Base-by-base conservation (phyloP, 192 early-diverging fungal genomes). In the Chytriomyces sp. region DNA sequence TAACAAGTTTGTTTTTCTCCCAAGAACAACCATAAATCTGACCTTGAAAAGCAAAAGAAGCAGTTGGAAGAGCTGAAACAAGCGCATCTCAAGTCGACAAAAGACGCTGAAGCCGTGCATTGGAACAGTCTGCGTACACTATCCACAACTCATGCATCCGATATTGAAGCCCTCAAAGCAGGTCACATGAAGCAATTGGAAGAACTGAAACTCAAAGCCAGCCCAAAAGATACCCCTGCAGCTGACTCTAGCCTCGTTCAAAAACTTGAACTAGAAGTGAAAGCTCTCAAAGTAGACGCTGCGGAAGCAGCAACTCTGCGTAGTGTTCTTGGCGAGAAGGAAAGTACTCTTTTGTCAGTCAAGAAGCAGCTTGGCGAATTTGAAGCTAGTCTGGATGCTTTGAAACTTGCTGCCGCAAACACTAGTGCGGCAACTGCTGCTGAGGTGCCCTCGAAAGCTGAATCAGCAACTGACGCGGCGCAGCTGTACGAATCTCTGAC, bases 121-220 rank as follows among this genome's bases (percentile, higher is more conserved):
- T 57, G 53, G 53, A 57, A 57, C 20, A 57, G 53, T 5, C 13
- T 57, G 13, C 53, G 53, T 57, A 20, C 53, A 3, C 20, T 57
- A 20, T n/a, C 13, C 53, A 57, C 16, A 13, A 35, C 63, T 24
- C 63, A 64, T 24, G 11, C 63, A 28, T 18, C 63, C 28, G 63
- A n/a, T 64, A 23, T 64, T 18, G 63, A 64, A 64, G 63, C 63
- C 16, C 28, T 64, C 20, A 35, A 64, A 28, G 18, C 63, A n/a
- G 28, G 11, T 1, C 26, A 28, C 26, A 26, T 28, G 2, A 16
- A 35, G 28, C 20, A 64, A 3, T 13, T 64, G 13, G 11, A 18
- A 26, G 26, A 18, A 13, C 28, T 64, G n/a, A 59, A 59, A 59
- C 2, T n/a, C 16, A 16, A 59, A 20, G 16, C 4, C 57, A 16